Conservation (phyloP, 768 basidiomycete genomes). For the Suillus hirtellus region DNA sequence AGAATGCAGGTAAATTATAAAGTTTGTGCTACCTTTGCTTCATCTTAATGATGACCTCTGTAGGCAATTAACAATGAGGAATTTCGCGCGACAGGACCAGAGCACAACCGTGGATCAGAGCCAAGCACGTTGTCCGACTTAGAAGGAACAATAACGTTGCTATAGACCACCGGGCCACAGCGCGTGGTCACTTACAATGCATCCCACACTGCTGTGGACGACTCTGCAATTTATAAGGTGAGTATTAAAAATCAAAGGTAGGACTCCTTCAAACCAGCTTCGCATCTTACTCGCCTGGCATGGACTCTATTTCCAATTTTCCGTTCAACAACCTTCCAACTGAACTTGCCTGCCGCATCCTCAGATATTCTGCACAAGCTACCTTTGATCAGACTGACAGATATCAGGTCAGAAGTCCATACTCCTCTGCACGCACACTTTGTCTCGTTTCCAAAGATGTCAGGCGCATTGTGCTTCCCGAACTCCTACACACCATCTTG, state of each 20-base stretch:
- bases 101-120: background rate
- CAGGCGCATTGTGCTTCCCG: constrained; percentile 37
- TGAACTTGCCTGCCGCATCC: constrained; percentile 38
- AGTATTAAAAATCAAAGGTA: background rate
- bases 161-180: background rate
- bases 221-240: background rate
- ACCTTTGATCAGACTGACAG: constrained; percentile 9
- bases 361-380: constrained; percentile 33
- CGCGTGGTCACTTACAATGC: constrained; percentile 4
- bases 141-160: background rate
- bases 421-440: constrained; percentile 32
- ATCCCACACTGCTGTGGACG: background rate
- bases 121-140: background rate
- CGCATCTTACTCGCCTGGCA: background rate
- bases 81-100: background rate
- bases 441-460: constrained; percentile 35
- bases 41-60: background rate
- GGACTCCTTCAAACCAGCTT: background rate
- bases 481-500: constrained; percentile 40
- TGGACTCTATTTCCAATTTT: constrained; percentile 7
- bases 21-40: background rate
- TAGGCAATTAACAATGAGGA: background rate
- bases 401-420: constrained; percentile 6
- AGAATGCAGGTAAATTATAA: background rate
- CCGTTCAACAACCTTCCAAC: constrained; percentile 31